phyloP scores from a whole-genome alignment of 2,329 filamentous ascomycete species.

The Ophiostoma quercus region DNA sequence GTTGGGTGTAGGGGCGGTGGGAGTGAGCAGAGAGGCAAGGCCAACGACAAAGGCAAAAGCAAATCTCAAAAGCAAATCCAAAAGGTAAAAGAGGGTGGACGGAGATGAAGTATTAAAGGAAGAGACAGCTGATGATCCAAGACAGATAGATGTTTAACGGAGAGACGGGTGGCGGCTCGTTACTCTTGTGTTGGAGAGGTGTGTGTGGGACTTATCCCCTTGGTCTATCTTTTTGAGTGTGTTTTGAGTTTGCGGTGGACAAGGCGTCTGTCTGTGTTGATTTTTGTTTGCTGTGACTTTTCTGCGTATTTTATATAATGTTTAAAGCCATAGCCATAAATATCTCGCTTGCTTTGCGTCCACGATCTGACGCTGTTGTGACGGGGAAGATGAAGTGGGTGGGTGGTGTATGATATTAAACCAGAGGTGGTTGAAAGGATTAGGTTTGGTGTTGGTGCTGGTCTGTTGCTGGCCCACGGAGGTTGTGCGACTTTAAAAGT shows the following conservation, averaged over 20 bases:
- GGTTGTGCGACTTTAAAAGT: constrained; percentile 48
- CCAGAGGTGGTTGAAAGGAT: constrained; percentile 31
- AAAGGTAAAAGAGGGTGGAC: background rate
- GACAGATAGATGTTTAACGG: constrained; percentile 27
- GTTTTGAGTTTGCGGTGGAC: constrained; percentile 17
- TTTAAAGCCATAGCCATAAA: background rate
- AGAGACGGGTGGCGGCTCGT: constrained; percentile 27
- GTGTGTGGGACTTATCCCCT: constrained; percentile 23
- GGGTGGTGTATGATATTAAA: constrained; percentile 7
- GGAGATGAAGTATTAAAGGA: constrained; percentile 7
- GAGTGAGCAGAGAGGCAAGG: background rate
- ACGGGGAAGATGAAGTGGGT: constrained; percentile 20
- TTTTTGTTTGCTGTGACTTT: background rate
- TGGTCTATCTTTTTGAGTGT: background rate
- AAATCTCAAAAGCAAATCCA: constrained; percentile 1
- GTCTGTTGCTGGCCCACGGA: constrained; percentile 42
- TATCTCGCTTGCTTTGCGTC: background rate
- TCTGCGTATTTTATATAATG: background rate
- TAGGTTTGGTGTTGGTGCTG: constrained; percentile 31
- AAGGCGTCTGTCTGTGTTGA: constrained; percentile 11
- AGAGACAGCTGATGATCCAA: constrained; percentile 21
- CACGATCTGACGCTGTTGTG: constrained; percentile 13
- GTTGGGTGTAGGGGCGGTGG: background rate
- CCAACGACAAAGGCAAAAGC: background rate
- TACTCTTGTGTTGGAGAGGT: constrained; percentile 22